A percentile compares a stretch with the other conserved stretches of the same genome.
phyloP scores from a whole-genome alignment of 2,329 filamentous ascomycete genomes.

The Paecilomyces dactylethromorphus region DNA sequence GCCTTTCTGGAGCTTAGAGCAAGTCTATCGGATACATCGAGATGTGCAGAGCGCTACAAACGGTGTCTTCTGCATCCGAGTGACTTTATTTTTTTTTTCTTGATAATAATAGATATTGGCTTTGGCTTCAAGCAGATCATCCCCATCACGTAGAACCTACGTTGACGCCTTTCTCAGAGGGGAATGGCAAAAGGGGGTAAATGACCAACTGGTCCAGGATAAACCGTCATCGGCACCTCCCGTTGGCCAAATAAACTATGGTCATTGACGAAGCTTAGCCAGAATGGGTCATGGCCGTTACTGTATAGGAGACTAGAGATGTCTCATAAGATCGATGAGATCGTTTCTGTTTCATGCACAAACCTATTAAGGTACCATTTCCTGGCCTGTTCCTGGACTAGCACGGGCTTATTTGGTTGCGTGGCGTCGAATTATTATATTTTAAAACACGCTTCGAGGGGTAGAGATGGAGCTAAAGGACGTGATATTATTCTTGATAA shows the following conservation, averaged over 20 bases:
- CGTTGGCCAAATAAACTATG: not conserved
- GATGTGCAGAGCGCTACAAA: no score
- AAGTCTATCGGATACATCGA: no score
- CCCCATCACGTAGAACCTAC: not conserved
- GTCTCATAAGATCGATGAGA: not conserved
- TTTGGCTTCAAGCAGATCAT: not conserved
- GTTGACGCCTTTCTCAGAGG: not conserved
- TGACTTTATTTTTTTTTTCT: not conserved
- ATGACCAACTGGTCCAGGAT: not conserved
- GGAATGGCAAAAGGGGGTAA: not conserved
- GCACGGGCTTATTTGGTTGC: not conserved
- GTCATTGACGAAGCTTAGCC: not conserved
- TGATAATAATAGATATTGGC: not conserved
- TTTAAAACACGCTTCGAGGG: not conserved
- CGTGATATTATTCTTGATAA: no score
- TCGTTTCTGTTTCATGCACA: not conserved
- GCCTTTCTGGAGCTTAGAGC: not conserved
- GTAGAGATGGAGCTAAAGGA: no score
- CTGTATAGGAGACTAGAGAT: not conserved
- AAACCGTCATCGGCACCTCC: not conserved
- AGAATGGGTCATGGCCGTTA: not conserved
- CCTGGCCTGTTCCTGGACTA: not conserved
- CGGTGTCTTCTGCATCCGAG: not conserved
- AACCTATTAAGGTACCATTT: not conserved
- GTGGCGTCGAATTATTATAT: not conserved